phyloP scores from a whole-genome alignment of 2,329 filamentous ascomycete genomes.

The Acephala macrosclerotiorum region DNA sequence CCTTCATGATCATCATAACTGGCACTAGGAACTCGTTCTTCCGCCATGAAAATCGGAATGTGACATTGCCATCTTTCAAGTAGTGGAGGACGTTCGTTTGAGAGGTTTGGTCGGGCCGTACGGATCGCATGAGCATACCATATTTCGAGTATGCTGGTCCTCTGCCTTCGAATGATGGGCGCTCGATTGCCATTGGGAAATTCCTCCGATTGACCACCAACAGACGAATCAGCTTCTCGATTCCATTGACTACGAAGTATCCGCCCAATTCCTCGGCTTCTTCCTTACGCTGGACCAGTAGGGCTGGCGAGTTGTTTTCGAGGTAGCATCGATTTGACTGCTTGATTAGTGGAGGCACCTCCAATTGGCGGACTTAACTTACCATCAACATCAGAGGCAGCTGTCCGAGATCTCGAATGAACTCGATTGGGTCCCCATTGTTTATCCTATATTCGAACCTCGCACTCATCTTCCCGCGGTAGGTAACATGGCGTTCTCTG shows the following conservation, averaged over 20 bases:
- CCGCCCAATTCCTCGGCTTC: conserved; percentile 96
- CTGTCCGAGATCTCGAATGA: conserved; percentile 84
- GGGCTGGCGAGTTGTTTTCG: conserved; percentile 81
- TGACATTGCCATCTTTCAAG: conserved; percentile 93
- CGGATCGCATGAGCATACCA: conserved; percentile 89
- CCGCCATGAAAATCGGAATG: conserved; percentile 96
- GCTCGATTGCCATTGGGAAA: conserved; percentile 92
- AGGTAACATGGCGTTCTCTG: conserved; percentile 90
- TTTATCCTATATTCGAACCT: conserved; percentile 89
- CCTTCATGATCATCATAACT: conserved; percentile 96
- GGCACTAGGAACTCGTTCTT: conserved; percentile 98
- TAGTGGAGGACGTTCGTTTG: conserved; percentile 98
- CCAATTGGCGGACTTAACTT: conserved; percentile 30
- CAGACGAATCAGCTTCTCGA: conserved; percentile 95
- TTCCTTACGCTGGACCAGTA: conserved; percentile 87
- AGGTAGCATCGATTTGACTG: conserved; percentile 92
- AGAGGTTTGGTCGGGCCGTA: conserved; percentile 96
- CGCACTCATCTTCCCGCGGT: conserved; percentile 84
- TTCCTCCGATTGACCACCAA: conserved; percentile 90
- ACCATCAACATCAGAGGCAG: conserved; percentile 94
- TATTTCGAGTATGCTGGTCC: conserved; percentile 87
- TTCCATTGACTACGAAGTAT: conserved; percentile 97
- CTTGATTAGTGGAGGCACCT: conserved; percentile 34
- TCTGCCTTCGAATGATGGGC: conserved; percentile 87
- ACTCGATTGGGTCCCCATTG: conserved; percentile 82